These are phyloP conservation scores for Collybia mongolica DNA, from an alignment of 768 basidiomycete genomes.

Conservation along the genomic window DNA sequence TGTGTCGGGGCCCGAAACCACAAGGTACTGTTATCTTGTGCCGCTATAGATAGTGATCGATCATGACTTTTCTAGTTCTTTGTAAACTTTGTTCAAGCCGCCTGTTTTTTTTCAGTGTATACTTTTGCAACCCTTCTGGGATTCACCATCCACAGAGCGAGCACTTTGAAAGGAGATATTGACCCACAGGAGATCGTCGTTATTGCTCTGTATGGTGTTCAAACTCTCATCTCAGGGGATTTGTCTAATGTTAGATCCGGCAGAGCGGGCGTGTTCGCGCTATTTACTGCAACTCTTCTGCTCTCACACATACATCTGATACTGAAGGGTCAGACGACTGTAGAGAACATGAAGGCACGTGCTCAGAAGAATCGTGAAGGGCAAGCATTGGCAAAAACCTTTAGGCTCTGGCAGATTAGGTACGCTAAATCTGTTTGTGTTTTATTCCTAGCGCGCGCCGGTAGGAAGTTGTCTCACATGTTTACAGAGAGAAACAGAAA, in stretches of 20 bases:
- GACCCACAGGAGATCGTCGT: slow-evolving; percentile 73
- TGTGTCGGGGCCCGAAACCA: slow-evolving; percentile 94
- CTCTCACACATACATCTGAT: slow-evolving; percentile 62
- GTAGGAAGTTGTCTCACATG: not conserved
- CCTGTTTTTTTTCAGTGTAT: slow-evolving; percentile 58
- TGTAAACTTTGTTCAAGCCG: slow-evolving; percentile 74
- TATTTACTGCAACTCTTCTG: slow-evolving; percentile 66
- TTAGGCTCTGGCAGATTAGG: slow-evolving; percentile 55
- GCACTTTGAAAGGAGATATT: slow-evolving; percentile 23
- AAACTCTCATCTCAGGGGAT: not conserved
- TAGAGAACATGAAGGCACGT: slow-evolving; percentile 67
- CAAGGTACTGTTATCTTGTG: slow-evolving; percentile 45
- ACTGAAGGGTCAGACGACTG: slow-evolving; percentile 66
- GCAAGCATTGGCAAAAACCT: slow-evolving; percentile 44
- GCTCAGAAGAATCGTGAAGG: slow-evolving; percentile 67
- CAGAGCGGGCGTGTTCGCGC: slow-evolving; percentile 67
- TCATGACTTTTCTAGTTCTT: slow-evolving; percentile 59
- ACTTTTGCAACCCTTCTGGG: slow-evolving; percentile 59
- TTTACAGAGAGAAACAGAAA: slow-evolving; percentile 45
- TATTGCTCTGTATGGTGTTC: slow-evolving; percentile 63
- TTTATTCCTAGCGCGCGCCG: not conserved
- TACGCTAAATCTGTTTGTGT: no score
- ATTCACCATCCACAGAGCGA: slow-evolving; percentile 38
- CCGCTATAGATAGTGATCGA: not conserved
- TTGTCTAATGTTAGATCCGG: not conserved